Percentiles rank a stretch among this genome's conserved stretches.
Conservation (phyloP, 768 basidiomycete genomes). For the Russula sp. region DNA sequence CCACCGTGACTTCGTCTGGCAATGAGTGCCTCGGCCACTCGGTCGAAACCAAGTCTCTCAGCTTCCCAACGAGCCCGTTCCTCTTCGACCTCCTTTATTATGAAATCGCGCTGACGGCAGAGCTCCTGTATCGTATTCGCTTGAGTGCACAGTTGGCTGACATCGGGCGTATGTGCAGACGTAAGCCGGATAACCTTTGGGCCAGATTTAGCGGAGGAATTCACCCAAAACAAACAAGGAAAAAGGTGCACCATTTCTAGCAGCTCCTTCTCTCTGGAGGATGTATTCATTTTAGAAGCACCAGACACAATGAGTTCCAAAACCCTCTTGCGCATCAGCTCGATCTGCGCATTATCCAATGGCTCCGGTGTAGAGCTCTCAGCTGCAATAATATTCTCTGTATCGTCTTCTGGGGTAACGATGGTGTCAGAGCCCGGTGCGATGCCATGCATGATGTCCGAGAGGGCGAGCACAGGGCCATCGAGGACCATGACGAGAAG, state of each 20-base stretch:
- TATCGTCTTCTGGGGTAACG: slow-evolving; percentile 35
- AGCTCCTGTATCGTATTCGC: slow-evolving; percentile 60
- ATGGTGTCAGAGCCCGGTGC: slow-evolving; percentile 46
- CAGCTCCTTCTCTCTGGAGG: slow-evolving; percentile 47
- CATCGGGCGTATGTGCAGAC: slow-evolving; percentile 39
- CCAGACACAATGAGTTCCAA: slow-evolving; percentile 43
- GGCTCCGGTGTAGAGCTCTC: slow-evolving; percentile 39
- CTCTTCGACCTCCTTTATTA: slow-evolving; percentile 52
- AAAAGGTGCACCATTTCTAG: slow-evolving; percentile 55
- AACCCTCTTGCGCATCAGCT: slow-evolving; percentile 48
- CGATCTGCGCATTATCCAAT: slow-evolving; percentile 48
- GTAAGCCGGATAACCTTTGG: slow-evolving; percentile 51
- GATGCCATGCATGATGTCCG: slow-evolving; percentile 54
- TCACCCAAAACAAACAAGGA: slow-evolving; percentile 10
- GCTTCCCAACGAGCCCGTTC: slow-evolving; percentile 59
- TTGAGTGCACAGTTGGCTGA: slow-evolving; percentile 51
- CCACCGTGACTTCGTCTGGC: slow-evolving; percentile 45
- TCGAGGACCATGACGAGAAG: slow-evolving; percentile 37
- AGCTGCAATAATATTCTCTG: slow-evolving; percentile 26
- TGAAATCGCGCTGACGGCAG: slow-evolving; percentile 55
- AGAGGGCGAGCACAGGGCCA: slow-evolving; percentile 46
- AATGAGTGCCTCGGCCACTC: slow-evolving; percentile 66
- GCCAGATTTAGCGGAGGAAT: slow-evolving; percentile 12
- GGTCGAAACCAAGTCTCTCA: slow-evolving; percentile 62
- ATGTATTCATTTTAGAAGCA: slow-evolving; percentile 32